These are phyloP conservation scores for Heimioporus sp. DNA, from an alignment of 768 basidiomycete species.

Conservation along the genomic window DNA sequence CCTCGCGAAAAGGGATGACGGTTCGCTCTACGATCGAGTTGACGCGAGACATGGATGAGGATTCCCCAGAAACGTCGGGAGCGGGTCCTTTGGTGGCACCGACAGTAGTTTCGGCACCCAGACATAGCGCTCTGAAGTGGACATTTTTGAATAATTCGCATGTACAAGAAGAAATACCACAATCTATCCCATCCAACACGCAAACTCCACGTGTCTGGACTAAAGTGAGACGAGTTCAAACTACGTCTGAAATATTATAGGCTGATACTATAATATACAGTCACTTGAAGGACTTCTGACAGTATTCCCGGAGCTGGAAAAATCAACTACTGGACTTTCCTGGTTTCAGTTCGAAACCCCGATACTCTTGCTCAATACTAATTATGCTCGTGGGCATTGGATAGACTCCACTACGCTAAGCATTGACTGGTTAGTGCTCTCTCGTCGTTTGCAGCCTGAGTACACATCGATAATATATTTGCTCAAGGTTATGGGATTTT, in stretches of 20 bases:
- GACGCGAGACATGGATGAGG: not conserved
- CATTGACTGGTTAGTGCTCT: conserved; percentile 20
- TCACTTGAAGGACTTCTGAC: conserved; percentile 19
- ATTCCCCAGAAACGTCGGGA: not conserved
- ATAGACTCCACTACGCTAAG: conserved; percentile 14
- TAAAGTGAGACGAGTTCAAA: conserved; percentile 18
- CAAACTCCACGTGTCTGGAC: conserved; percentile 26
- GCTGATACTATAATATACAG: conserved; percentile 12
- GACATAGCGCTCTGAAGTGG: conserved; percentile 13
- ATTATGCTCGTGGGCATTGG: conserved; percentile 14
- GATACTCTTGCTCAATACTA: conserved; percentile 19
- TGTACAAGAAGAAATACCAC: not conserved
- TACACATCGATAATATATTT: not conserved
- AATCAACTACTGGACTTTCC: too few species aligned
- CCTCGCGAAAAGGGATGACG: not conserved
- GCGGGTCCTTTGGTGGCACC: not conserved
- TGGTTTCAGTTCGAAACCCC: conserved; percentile 30
- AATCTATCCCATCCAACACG: not conserved
- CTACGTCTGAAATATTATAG: not conserved
- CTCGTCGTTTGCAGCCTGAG: not conserved
- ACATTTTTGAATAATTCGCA: conserved; percentile 10
- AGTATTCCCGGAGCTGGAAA: conserved; percentile 6
- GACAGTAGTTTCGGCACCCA: not conserved
- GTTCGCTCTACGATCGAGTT: not conserved
- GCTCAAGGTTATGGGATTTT: conserved; percentile 24